These are phyloP conservation scores for Tylopilus sp. DNA, from an alignment of 768 basidiomycete genomes.

Conservation along the genomic window DNA sequence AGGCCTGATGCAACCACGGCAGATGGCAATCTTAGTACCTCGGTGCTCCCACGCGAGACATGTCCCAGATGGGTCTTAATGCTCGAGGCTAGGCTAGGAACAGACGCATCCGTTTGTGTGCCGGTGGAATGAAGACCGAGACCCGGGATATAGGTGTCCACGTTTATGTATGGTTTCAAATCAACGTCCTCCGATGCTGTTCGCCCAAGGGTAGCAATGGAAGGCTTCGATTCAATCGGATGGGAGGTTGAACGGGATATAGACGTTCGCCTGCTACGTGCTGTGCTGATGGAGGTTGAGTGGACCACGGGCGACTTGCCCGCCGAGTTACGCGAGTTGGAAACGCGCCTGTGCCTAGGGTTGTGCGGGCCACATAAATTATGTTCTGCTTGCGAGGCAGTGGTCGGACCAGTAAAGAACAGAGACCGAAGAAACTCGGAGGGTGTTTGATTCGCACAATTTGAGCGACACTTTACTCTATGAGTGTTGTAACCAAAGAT, in stretches of 20 bases:
- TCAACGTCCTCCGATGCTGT: constrained; percentile 13
- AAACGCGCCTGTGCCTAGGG: constrained; percentile 18
- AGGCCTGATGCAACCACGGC: constrained; percentile 69
- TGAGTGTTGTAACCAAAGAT: constrained; percentile 60
- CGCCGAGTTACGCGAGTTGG: constrained; percentile 19
- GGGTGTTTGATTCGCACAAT: constrained; percentile 14
- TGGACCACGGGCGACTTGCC: constrained; percentile 16
- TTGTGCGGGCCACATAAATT: constrained; percentile 9
- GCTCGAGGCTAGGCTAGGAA: constrained; percentile 12
- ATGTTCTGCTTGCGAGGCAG: constrained; percentile 15
- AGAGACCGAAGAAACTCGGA: constrained; percentile 36
- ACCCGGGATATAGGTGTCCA: constrained; percentile 3
- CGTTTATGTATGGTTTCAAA: not conserved
- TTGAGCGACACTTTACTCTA: constrained; percentile 48
- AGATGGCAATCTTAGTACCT: constrained; percentile 41
- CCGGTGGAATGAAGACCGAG: constrained; percentile 7
- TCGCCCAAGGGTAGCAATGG: constrained; percentile 11
- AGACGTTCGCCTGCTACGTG: constrained; percentile 26
- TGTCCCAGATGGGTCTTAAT: constrained; percentile 8
- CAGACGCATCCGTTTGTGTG: constrained; percentile 16
- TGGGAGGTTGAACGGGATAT: constrained; percentile 21
- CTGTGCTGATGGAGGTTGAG: constrained; percentile 19
- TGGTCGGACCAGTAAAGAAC: constrained; percentile 31
- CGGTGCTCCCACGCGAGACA: constrained; percentile 16
- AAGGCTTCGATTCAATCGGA: constrained; percentile 16